Percentiles rank a stretch among this genome's conserved stretches.
Conservation (phyloP, 495 filamentous ascomycete species). For the Hypoxylon rickii region DNA sequence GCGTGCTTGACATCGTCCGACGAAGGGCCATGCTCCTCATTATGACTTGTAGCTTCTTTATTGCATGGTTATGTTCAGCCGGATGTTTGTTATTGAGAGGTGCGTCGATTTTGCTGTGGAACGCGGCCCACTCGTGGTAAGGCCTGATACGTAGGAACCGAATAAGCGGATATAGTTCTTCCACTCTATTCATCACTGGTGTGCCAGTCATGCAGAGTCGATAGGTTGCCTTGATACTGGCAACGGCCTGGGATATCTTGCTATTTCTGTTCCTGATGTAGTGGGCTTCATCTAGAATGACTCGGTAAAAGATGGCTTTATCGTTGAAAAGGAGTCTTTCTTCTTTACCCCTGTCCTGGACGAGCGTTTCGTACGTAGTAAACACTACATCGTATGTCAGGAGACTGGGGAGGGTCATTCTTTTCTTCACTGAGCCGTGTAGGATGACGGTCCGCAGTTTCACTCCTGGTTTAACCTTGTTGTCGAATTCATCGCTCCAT, state of each 20-base stretch:
- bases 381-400: constrained; percentile 79
- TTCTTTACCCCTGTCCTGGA: constrained; percentile 58
- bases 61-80: constrained; percentile 50
- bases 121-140: constrained; percentile 67
- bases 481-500: constrained; percentile 84
- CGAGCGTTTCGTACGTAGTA: constrained; percentile 85
- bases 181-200: constrained; percentile 89
- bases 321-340: constrained; percentile 56
- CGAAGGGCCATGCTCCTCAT: constrained; percentile 86
- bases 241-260: constrained; percentile 65
- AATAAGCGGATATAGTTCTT: constrained; percentile 82
- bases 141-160: constrained; percentile 81
- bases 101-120: constrained; percentile 49
- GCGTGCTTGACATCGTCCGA: constrained; percentile 78
- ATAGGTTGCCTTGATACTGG: constrained; percentile 63
- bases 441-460: constrained; percentile 68
- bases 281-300: constrained; percentile 94
- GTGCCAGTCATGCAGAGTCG: constrained; percentile 91
- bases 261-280: constrained; percentile 87
- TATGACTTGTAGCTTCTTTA: constrained; percentile 76
- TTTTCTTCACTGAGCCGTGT: constrained; percentile 59
- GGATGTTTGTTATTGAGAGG: constrained; percentile 37
- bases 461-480: constrained; percentile 64
- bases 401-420: constrained; percentile 61
- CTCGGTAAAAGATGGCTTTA: constrained; percentile 74